phyloP scores from a whole-genome alignment of 768 basidiomycete genomes.

The Psilocybe sp. region DNA sequence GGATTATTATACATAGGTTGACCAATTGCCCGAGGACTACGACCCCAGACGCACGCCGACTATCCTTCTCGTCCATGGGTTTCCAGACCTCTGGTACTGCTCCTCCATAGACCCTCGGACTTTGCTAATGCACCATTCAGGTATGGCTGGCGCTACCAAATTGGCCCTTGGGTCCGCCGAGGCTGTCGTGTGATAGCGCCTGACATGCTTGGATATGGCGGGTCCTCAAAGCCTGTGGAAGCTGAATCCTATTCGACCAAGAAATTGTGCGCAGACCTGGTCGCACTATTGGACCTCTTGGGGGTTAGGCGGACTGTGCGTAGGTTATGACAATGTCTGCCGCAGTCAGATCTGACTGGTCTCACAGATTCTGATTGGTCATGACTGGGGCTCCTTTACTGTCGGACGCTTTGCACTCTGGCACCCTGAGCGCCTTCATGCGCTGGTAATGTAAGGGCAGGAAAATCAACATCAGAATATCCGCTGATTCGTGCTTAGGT shows the following conservation, averaged over 20 bases:
- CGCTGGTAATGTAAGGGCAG: slow-evolving; percentile 53
- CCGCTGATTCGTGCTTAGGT: slow-evolving; percentile 30
- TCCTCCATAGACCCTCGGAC: not conserved
- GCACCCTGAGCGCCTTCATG: slow-evolving; percentile 61
- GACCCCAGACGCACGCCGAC: slow-evolving; percentile 42
- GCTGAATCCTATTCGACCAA: slow-evolving; percentile 57
- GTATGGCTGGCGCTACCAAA: slow-evolving; percentile 78
- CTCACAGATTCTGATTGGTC: slow-evolving; percentile 62
- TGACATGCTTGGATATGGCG: slow-evolving; percentile 66
- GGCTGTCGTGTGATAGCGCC: slow-evolving; percentile 65
- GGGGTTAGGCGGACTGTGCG: slow-evolving; percentile 53
- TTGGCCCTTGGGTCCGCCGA: slow-evolving; percentile 60
- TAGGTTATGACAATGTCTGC: not conserved
- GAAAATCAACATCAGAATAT: not conserved
- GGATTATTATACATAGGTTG: slow-evolving; percentile 30
- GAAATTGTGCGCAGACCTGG: slow-evolving; percentile 58
- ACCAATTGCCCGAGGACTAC: slow-evolving; percentile 52
- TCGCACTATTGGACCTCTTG: slow-evolving; percentile 59
- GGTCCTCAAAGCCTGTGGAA: slow-evolving; percentile 58
- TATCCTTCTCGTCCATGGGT: slow-evolving; percentile 76
- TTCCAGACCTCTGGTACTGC: slow-evolving; percentile 59
- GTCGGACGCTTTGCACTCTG: slow-evolving; percentile 70
- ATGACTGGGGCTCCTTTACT: slow-evolving; percentile 76
- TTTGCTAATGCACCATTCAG: slow-evolving; percentile 23
- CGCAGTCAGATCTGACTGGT: not conserved